These are phyloP conservation scores for Tardiomyces blankii DNA, from an alignment of 1,139 yeast genomes.

Conservation along the genomic window DNA sequence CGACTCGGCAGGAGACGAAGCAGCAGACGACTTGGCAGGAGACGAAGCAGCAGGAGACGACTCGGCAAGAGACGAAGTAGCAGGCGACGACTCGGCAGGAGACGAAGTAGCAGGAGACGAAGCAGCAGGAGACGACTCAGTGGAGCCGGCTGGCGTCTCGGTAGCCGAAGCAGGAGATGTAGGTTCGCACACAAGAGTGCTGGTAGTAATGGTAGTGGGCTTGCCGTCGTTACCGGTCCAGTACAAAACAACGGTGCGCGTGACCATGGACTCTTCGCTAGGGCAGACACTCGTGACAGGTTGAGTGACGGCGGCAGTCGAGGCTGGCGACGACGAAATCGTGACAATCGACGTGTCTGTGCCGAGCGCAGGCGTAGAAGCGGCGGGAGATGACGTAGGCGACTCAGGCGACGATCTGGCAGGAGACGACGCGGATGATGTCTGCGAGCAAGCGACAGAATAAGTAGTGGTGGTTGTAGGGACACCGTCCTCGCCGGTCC, in stretches of 20 bases:
- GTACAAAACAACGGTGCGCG: background rate
- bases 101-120: too few relatives aligned
- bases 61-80: too few relatives aligned
- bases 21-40: too few relatives aligned
- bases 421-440: background rate
- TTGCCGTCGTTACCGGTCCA: background rate
- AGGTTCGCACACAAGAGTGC: background rate
- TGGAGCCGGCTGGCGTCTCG: background rate
- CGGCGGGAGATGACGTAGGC: background rate
- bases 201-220: background rate
- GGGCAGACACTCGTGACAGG: background rate
- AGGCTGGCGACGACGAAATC: too few relatives aligned
- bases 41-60: too few relatives aligned
- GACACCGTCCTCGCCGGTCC: background rate
- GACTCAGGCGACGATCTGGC: background rate
- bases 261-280: background rate
- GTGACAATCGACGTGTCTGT: background rate
- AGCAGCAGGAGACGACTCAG: too few relatives aligned
- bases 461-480: background rate
- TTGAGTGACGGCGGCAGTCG: background rate
- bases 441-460: background rate
- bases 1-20: too few relatives aligned
- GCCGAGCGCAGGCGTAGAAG: background rate
- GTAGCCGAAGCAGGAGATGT: background rate
- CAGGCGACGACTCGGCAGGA: too few relatives aligned